These are phyloP conservation scores for Salix purpurea DNA, from an alignment of 345 rosid species.

Conservation along the genomic window DNA sequence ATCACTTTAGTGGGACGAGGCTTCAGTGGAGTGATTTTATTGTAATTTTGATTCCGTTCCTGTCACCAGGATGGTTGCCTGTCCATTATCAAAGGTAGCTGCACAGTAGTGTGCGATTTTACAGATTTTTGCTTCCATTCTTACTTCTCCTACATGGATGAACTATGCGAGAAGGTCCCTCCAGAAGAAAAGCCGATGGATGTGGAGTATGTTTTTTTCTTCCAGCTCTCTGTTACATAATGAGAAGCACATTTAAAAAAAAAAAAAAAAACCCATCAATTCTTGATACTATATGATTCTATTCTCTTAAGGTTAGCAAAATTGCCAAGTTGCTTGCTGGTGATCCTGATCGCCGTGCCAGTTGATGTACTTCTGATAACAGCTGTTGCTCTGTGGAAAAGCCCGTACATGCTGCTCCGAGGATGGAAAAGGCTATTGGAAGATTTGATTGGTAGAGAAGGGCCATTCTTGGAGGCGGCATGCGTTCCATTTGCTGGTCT, in stretches of 20 bases:
- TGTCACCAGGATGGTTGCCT: conserved; percentile 60
- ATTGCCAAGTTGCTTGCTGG: conserved; percentile 66
- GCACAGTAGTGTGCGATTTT: conserved; percentile 64
- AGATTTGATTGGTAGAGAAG: conserved; percentile 84
- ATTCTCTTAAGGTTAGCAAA: conserved; percentile 43
- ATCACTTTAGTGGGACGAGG: not conserved
- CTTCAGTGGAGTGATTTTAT: not conserved
- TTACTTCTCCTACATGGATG: conserved; percentile 87
- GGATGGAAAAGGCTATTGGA: conserved; percentile 89
- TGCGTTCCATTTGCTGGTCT: conserved; percentile 93
- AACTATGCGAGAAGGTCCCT: conserved; percentile 50
- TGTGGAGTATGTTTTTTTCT: conserved; percentile 39
- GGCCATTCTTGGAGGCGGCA: conserved; percentile 78
- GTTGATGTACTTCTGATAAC: conserved; percentile 58
- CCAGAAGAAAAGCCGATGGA: conserved; percentile 55
- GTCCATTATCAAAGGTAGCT: conserved; percentile 61
- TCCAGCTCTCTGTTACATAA: not conserved
- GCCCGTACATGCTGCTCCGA: conserved; percentile 72
- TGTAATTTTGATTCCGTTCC: not conserved
- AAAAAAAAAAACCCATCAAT: not conserved
- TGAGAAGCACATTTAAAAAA: not conserved
- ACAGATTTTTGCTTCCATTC: conserved; percentile 88
- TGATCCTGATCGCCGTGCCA: conserved; percentile 51
- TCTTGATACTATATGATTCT: not conserved
- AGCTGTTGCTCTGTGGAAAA: conserved; percentile 66